Evolutionary conservation across 2,329 filamentous ascomycete genomes (phyloP), one percentile per base, ranked within the genome.

Genomic region (Microcera coccophila): DNA sequence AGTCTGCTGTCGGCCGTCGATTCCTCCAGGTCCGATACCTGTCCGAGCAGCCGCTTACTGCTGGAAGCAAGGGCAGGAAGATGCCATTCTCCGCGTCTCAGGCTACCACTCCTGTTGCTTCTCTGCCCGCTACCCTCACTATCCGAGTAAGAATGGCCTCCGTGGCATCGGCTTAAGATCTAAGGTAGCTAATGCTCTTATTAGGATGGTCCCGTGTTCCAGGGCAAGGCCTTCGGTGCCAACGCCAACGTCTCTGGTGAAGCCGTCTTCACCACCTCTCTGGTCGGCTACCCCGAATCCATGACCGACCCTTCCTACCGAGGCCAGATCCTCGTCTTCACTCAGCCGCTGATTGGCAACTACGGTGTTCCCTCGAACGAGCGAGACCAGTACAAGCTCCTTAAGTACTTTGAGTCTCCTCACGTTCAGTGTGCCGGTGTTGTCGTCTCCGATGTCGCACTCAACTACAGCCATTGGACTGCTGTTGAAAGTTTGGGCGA

Each of bases 351-450:
- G 57, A 96, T 98, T 62, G 93, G 93, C 64, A 98, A 98, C 79
- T 98, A 98, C 66, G 93, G 93, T 59, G 91, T 98, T 15, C 93
- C 93, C 14, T 94, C 90, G 22, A 82, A 77, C 52, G 79, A 83
- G 60, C 85, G 89, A 53, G 93, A 98, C 68, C 74, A 90, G 68
- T 87, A 82, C 68, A 93, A 93, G 59, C 81, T 98, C 46, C 78
- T 97, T 65, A 93, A 93, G 73, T 95, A 97, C 76, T 98, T 98
- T 62, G 93, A 98, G 72, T 96, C 90, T 20, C 93, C 93, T 40
- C 89, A 97, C 71, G 90, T 98, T 54, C 93, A 98, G 75, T 94
- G 91, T 47, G 87, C 87, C 49, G 93, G 90, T 68, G 86, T 98
- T 39, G 91, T 98, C 36, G 93, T 98, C 41, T 89, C 91, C 59